Percentiles rank a stretch among this genome's conserved stretches.
These are phyloP conservation scores for Cerioporus squamosus DNA, from an alignment of 1,284 basidiomycete species.

Conservation along the genomic window DNA sequence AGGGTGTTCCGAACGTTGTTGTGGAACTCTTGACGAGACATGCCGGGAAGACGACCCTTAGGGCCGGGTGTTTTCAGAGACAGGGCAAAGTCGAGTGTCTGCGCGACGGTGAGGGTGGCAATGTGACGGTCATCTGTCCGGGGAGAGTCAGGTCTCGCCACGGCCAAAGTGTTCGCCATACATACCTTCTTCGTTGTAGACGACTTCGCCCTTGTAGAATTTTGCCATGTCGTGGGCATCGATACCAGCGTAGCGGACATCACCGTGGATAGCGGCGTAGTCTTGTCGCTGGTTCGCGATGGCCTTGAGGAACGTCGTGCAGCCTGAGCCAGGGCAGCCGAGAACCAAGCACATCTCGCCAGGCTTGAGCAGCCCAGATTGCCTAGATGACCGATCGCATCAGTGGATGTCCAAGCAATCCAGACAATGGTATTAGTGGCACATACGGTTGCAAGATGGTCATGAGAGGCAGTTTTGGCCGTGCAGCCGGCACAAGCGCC, in stretches of 20 bases:
- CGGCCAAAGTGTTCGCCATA: neutral
- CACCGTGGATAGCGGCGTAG: slow-evolving; percentile 64
- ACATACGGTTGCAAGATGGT: slow-evolving; percentile 72
- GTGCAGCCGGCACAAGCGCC: slow-evolving; percentile 59
- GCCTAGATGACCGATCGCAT: slow-evolving; percentile 44
- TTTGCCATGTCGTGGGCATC: slow-evolving; percentile 66
- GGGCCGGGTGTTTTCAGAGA: slow-evolving; percentile 71
- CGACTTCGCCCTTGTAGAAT: slow-evolving; percentile 81
- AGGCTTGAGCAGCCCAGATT: slow-evolving; percentile 76
- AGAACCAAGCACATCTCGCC: slow-evolving; percentile 69
- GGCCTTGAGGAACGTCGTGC: slow-evolving; percentile 79
- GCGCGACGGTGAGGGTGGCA: slow-evolving; percentile 76
- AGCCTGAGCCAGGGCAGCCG: slow-evolving; percentile 83
- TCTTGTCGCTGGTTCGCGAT: slow-evolving; percentile 74
- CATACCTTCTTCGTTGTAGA: slow-evolving; percentile 79
- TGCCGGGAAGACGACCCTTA: slow-evolving; percentile 71
- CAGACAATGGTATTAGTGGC: too few relatives aligned
- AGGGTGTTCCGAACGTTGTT: slow-evolving; percentile 63
- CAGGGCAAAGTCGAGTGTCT: slow-evolving; percentile 71
- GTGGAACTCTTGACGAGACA: slow-evolving; percentile 64
- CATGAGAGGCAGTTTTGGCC: slow-evolving; percentile 50
- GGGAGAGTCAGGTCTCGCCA: neutral
- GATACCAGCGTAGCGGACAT: slow-evolving; percentile 78
- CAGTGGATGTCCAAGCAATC: slow-evolving; percentile 16
- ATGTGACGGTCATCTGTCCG: slow-evolving; percentile 74